Evolutionary conservation across 352 stramenopile species (phyloP).

Genomic region (Phytophthora foliorum): DNA sequence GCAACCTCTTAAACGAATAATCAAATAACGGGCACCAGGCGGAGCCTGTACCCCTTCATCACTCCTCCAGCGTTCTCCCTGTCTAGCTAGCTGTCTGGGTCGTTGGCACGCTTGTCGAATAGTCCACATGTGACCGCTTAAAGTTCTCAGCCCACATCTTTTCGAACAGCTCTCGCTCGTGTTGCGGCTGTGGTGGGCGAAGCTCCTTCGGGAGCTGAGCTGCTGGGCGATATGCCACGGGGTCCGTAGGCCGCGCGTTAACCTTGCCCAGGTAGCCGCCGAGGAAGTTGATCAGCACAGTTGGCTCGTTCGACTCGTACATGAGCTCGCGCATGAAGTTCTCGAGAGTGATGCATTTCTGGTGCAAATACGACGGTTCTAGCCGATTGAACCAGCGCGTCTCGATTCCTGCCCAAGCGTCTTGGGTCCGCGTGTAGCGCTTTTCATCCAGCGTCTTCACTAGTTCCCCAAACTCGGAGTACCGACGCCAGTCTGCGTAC

Average conservation of each 20-base stretch:
- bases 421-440: constrained; percentile 67
- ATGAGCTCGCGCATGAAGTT: constrained; percentile 92
- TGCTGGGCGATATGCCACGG: constrained; percentile 66
- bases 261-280: constrained; percentile 82
- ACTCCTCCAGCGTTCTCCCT: constrained; percentile 7
- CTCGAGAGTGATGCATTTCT: constrained; percentile 91
- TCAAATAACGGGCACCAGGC: constrained; percentile 31
- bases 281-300: constrained; percentile 83
- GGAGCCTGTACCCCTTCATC: constrained; percentile 18
- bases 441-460: constrained; percentile 78
- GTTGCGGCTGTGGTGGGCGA: constrained; percentile 93
- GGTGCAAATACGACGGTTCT: constrained; percentile 88
- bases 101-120: constrained; percentile 37
- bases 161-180: constrained; percentile 96
- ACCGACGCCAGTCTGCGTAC: constrained; percentile 89
- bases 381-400: constrained; percentile 91
- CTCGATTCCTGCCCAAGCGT: constrained; percentile 80
- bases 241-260: constrained; percentile 77
- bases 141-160: constrained; percentile 99
- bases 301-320: constrained; percentile 88
- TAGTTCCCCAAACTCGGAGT: constrained; percentile 90
- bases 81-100: constrained; percentile 33
- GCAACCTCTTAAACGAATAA: constrained; percentile 44
- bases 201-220: constrained; percentile 88
- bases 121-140: constrained; percentile 89